Conservation (phyloP, 192 early-diverging fungal species). For the Entomortierella parvispora region DNA sequence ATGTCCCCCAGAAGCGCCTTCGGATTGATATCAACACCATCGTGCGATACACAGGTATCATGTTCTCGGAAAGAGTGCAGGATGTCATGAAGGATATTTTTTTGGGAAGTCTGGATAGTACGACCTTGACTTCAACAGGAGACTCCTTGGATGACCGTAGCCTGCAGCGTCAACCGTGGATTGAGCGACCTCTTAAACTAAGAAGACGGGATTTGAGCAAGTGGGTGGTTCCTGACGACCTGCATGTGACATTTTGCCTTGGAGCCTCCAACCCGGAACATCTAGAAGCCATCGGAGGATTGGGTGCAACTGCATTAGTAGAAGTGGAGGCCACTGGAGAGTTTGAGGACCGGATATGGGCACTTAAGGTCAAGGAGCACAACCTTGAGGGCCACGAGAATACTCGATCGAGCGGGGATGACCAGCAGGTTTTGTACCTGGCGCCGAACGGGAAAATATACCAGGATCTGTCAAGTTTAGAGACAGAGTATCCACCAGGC, state of each 20-base stretch:
- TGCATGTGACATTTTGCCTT: conserved; percentile 36
- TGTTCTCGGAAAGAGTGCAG: conserved; percentile 31
- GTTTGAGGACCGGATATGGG: conserved; percentile 29
- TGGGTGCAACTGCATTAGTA: conserved; percentile 31
- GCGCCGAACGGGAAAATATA: conserved; percentile 35
- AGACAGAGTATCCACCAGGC: not conserved
- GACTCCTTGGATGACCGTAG: no score
- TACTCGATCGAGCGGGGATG: not conserved
- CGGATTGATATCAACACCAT: conserved; percentile 24
- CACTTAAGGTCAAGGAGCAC: conserved; percentile 38
- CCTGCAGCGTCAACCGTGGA: not conserved
- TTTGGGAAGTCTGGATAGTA: not conserved
- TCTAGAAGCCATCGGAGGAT: conserved; percentile 21
- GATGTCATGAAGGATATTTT: conserved; percentile 15
- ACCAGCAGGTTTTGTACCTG: conserved; percentile 5
- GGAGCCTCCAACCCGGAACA: conserved; percentile 18
- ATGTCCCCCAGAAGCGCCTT: conserved; percentile 25
- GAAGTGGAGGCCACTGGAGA: conserved; percentile 30
- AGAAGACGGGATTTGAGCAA: conserved; percentile 13
- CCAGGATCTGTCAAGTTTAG: conserved; percentile 8
- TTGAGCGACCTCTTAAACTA: conserved; percentile 14
- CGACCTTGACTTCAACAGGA: no score
- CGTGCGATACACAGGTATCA: conserved; percentile 39
- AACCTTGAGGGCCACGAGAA: not conserved
- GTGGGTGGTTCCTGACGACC: conserved; percentile 43